Evolutionary conservation across 208 protist species (phyloP), one percentile per base, ranked within the genome.

Genomic region (Leishmania major): DNA sequence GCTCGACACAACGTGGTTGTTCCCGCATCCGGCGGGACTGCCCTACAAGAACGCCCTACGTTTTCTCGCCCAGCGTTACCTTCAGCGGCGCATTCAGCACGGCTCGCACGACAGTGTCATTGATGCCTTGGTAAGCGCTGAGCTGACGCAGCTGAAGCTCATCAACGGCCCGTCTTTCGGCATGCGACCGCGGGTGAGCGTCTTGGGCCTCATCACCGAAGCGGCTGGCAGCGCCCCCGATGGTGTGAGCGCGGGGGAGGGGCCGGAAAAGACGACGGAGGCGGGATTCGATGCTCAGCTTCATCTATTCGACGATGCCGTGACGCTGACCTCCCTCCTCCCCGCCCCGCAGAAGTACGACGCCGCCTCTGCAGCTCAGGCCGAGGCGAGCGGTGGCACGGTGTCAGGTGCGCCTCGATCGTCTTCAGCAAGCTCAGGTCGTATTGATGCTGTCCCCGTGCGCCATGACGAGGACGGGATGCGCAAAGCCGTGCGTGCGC

Each of bases 1-100:
- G 49, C 84, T 98, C 60, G 98, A 99, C 88, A 96, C 95, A 72
- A 86, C 96, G 17, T 85, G 96, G 83, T 87, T 98, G 28, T 99
- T 88, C 77, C 97, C 97, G n/a, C 96, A 99, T 78, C 91, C 88
- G 10, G 90, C 88, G 17, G 96, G 94, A 6, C 87, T 95, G 64
- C 92, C 91, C 5, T 93, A 87, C 82, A 98, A 98, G 81, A 93
- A 96, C 71, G 80, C 95, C 28, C 81, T 99, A 19, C 83, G 89
- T 15, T 97, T 90, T 75, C 88, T 99, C n/a, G 86, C 95, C 0
- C 75, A 91, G 74, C 89, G 89, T 49, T 98, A 96, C 84, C 79
- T 99, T 8, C 77, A 87, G n/a, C 80, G 88, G 40, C 83, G 78
- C 43, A 98, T 99, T 67, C 97, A 99, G 82, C 92, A 94, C 71